Evolutionary conservation across 345 rosid genomes (phyloP).

Genomic region (Mercurialis annua): DNA sequence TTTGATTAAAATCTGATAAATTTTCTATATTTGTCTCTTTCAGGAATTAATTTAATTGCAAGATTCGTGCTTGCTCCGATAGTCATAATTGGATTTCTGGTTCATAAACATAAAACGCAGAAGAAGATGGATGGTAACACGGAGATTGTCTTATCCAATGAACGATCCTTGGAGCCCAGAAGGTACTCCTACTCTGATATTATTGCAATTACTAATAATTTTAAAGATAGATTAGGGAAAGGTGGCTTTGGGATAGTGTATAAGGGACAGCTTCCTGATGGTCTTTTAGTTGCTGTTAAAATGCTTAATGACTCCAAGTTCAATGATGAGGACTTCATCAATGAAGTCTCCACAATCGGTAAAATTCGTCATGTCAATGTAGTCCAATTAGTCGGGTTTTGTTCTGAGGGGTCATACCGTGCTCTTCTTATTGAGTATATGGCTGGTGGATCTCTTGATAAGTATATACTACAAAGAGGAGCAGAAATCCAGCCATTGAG

Average conservation of each 20-base stretch:
- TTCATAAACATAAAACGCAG: conserved; percentile 22
- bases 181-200: conserved; percentile 24
- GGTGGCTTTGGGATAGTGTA: conserved; percentile 30
- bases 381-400: conserved; percentile 21
- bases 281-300: conserved; percentile 30
- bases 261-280: conserved; percentile 25
- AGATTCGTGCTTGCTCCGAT: conserved; percentile 33
- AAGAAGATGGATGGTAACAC: conserved; percentile 2
- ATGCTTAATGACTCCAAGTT: conserved; percentile 15
- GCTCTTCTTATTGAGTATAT: conserved; percentile 21
- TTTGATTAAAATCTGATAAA: conserved; percentile 8
- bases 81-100: conserved; percentile 21
- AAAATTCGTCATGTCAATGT: conserved; percentile 26
- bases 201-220: conserved; percentile 21
- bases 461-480: conserved; percentile 17
- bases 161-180: conserved; percentile 7
- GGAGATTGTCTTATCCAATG: conserved; percentile 2
- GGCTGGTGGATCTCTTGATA: conserved; percentile 27
- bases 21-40: not conserved
- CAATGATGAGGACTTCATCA: conserved; percentile 16
- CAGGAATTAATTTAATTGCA: conserved; percentile 24
- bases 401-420: conserved; percentile 24
- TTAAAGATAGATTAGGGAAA: conserved; percentile 25
- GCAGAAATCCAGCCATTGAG: conserved; percentile 10
- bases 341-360: conserved; percentile 19